phyloP scores from a whole-genome alignment of 148 eudicot genomes.

The Selenicereus undatus region DNA sequence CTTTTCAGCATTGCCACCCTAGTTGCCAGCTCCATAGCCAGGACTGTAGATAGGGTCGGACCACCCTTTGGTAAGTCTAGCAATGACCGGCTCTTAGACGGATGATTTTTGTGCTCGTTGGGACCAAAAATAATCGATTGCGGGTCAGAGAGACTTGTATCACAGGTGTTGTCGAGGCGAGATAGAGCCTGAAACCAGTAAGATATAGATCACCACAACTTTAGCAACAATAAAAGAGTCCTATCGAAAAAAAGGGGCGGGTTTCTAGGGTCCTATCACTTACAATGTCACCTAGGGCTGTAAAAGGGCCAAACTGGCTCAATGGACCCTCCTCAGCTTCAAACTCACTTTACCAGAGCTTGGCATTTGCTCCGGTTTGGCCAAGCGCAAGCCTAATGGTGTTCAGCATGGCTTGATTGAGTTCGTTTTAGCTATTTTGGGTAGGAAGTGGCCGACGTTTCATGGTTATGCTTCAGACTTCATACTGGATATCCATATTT shows the following conservation, averaged over 20 bases:
- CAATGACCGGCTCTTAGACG: constrained; percentile 14
- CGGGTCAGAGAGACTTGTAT: constrained; percentile 18
- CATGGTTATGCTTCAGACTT: too few relatives aligned
- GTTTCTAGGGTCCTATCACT: neutral
- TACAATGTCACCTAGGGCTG: neutral
- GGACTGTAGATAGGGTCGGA: constrained; percentile 52
- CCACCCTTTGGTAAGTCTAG: constrained; percentile 23
- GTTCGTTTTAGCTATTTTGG: too few relatives aligned
- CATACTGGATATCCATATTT: too few relatives aligned
- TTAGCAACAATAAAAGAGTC: neutral
- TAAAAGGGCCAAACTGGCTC: too few relatives aligned
- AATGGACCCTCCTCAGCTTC: too few relatives aligned
- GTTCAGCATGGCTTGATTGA: too few relatives aligned
- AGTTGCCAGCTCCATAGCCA: constrained; percentile 60
- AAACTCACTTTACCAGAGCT: too few relatives aligned
- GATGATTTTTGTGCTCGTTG: constrained; percentile 7
- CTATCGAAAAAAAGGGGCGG: neutral
- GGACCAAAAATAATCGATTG: constrained; percentile 21
- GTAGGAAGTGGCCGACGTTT: too few relatives aligned
- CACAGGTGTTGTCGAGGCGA: constrained; percentile 28
- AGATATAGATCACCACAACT: neutral
- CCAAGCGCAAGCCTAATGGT: too few relatives aligned
- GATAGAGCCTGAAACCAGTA: constrained; percentile 42
- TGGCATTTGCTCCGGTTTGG: too few relatives aligned
- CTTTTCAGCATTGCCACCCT: constrained; percentile 54